phyloP scores from a whole-genome alignment of 2,329 filamentous ascomycete genomes.

The Penicillium corylophilum region DNA sequence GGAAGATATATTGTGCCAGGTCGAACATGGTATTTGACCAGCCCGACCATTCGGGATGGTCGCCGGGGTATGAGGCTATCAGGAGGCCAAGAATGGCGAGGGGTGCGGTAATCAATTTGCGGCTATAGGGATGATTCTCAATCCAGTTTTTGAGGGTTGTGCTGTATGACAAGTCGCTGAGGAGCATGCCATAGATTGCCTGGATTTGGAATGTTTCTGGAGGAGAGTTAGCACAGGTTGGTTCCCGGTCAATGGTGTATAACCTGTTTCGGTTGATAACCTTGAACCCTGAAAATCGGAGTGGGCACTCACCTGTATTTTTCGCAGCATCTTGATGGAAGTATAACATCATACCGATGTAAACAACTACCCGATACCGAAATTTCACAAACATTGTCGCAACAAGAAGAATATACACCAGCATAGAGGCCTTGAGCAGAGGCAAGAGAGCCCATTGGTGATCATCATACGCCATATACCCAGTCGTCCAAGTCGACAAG shows the following conservation, averaged over 20 bases:
- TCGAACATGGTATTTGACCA: slow-evolving; percentile 51
- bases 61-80: slow-evolving; percentile 52
- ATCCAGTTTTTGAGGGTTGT: slow-evolving; percentile 48
- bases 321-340: slow-evolving; percentile 50
- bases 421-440: slow-evolving; percentile 51
- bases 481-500: slow-evolving; percentile 52
- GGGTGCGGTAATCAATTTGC: slow-evolving; percentile 38
- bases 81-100: slow-evolving; percentile 48
- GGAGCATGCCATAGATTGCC: slow-evolving; percentile 53
- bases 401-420: slow-evolving; percentile 50
- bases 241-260: no score
- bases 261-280: no score
- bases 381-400: slow-evolving; percentile 48
- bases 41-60: slow-evolving; percentile 49
- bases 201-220: slow-evolving; percentile 56
- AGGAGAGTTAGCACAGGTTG: not conserved
- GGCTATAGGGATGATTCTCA: slow-evolving; percentile 40
- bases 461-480: slow-evolving; percentile 53
- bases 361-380: slow-evolving; percentile 48
- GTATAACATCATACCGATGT: slow-evolving; percentile 49
- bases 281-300: no score
- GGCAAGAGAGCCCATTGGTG: slow-evolving; percentile 57
- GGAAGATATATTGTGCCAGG: slow-evolving; percentile 47
- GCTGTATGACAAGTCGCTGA: slow-evolving; percentile 53
- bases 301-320: slow-evolving; percentile 44